phyloP scores from a whole-genome alignment of 257 asterid genomes.

The Solanum bulbocastanum region DNA sequence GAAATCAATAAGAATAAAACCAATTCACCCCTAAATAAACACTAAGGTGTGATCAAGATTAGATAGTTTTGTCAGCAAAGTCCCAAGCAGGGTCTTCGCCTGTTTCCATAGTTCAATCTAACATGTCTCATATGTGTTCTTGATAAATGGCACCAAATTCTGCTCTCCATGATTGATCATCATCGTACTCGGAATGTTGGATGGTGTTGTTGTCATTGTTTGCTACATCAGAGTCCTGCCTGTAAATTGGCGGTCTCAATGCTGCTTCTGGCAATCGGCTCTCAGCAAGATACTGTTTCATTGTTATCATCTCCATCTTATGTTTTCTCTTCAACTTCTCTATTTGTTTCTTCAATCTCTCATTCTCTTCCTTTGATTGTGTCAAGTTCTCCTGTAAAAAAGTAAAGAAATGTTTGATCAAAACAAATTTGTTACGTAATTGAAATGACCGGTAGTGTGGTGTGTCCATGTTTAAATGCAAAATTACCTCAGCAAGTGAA shows the following conservation, averaged over 20 bases:
- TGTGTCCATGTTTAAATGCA: background rate
- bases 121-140: constrained; percentile 19
- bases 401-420: background rate
- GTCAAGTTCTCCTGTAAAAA: constrained; percentile 48
- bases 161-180: constrained; percentile 97
- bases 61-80: background rate
- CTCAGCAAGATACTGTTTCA: constrained; percentile 90
- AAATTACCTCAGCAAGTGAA: constrained; percentile 63
- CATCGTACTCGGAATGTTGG: constrained; percentile 39
- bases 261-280: constrained; percentile 95
- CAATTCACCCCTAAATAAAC: background rate
- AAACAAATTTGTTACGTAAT: background rate
- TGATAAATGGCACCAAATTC: constrained; percentile 97
- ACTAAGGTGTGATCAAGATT: background rate
- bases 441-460: too few species aligned
- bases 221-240: constrained; percentile 42
- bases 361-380: constrained; percentile 62
- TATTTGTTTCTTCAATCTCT: constrained; percentile 52
- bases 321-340: constrained; percentile 89
- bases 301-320: constrained; percentile 91
- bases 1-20: background rate
- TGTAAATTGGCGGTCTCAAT: constrained; percentile 33
- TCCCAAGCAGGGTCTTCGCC: background rate
- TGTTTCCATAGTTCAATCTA: background rate
- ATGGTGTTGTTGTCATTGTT: constrained; percentile 11